Evolutionary conservation across 345 rosid genomes (phyloP).

Genomic region (Syzygium aqueum): DNA sequence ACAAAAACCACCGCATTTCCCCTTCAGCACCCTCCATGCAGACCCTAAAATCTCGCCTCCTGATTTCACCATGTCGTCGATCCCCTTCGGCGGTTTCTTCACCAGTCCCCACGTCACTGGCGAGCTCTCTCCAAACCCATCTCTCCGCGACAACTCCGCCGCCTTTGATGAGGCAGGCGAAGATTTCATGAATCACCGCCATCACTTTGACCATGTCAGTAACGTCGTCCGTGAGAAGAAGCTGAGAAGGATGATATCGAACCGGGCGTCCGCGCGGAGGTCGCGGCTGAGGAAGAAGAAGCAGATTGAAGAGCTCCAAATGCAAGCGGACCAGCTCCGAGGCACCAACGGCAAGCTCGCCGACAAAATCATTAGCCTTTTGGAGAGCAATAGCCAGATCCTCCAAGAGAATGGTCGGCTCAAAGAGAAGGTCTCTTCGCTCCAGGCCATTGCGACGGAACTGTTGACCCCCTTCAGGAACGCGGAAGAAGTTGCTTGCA

Average conservation of each 20-base stretch:
- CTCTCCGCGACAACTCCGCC: neutral
- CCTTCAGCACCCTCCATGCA: neutral
- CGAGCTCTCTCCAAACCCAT: neutral
- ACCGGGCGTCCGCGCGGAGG: conserved; percentile 72
- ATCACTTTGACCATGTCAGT: conserved; percentile 7
- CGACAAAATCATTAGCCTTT: conserved; percentile 50
- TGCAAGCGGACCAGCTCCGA: conserved; percentile 53
- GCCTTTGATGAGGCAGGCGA: neutral
- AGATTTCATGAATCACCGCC: neutral
- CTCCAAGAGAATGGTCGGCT: conserved; percentile 70
- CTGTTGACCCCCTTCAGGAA: conserved; percentile 36
- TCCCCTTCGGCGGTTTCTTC: neutral
- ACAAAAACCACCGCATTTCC: neutral
- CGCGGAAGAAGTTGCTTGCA: conserved; percentile 18
- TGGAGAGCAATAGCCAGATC: conserved; percentile 61
- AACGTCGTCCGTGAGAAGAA: conserved; percentile 35
- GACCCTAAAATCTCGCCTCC: neutral
- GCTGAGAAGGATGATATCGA: conserved; percentile 62
- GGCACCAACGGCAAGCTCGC: conserved; percentile 46
- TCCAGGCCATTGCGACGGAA: conserved; percentile 46
- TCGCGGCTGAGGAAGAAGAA: conserved; percentile 68
- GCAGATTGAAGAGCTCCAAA: conserved; percentile 67
- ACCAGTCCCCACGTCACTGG: neutral
- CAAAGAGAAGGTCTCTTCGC: conserved; percentile 54
- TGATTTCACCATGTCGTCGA: neutral